Conservation (phyloP, 2,329 filamentous ascomycete genomes). For the Nothophaeocryptopus gaeumannii region DNA sequence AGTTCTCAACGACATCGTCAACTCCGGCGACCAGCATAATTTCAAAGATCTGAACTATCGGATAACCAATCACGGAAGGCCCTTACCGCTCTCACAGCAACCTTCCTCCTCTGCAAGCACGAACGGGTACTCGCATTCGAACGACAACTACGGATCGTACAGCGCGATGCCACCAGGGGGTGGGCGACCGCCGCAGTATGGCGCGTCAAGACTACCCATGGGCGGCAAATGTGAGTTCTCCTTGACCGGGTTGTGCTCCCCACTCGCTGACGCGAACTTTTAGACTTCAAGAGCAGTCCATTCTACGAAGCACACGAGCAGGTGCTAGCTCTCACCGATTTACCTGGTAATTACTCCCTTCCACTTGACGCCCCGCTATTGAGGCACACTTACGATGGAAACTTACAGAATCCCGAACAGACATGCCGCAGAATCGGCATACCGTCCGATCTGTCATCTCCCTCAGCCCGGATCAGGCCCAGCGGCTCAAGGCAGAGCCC, state of each 20-base stretch:
- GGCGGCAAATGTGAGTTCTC: conserved; percentile 22
- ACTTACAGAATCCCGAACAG: conserved; percentile 39
- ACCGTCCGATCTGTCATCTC: conserved; percentile 58
- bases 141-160: conserved; percentile 4
- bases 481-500: conserved; percentile 59
- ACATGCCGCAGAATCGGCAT: conserved; percentile 59
- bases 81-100: conserved; percentile 12
- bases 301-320: conserved; percentile 73
- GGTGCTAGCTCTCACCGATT: conserved; percentile 63
- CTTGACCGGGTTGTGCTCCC: no score
- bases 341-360: conserved; percentile 62
- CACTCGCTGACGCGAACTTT: background rate
- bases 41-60: conserved; percentile 42
- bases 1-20: conserved; percentile 41
- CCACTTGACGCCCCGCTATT: conserved; percentile 3
- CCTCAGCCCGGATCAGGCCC: conserved; percentile 53
- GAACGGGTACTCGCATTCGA: conserved; percentile 12
- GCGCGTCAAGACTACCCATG: conserved; percentile 11
- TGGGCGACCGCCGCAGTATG: conserved; percentile 9
- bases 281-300: conserved; percentile 70
- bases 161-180: conserved; percentile 17
- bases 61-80: conserved; percentile 40
- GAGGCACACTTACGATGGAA: conserved; percentile 33
- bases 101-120: conserved; percentile 9
- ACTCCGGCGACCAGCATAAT: conserved; percentile 34